Evolutionary conservation across 2,329 filamentous ascomycete genomes (phyloP), one percentile per base, ranked within the genome.

Genomic region (Botrytis hyacinthi): DNA sequence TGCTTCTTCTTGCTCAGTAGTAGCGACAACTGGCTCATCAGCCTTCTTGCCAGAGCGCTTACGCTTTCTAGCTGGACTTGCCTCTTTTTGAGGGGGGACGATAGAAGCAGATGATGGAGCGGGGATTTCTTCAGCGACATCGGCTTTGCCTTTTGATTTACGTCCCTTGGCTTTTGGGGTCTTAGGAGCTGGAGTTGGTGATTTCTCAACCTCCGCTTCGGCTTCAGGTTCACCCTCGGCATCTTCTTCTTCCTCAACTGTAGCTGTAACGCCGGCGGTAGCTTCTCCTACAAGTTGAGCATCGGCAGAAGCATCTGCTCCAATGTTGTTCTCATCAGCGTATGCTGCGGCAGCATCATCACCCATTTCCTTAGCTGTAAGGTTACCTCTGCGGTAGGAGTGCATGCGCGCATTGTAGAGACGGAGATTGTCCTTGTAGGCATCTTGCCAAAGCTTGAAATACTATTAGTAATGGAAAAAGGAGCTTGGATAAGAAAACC

Each of bases 371-470:
- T 89, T 88, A 76, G 89, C 89, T 9, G 84, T 80, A 7, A 81
- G 79, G 83, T 90, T 91, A 76, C 87, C 88, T 48, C 82, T 81
- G 85, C 90, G 90, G 84, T 91, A 91, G 2, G 88, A 89, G 81
- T 90, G 87, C 42, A 90, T 88, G 73, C 88, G 87, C 18, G 89
- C 89, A 76, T 91, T 89, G 84, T 91, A 91, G 68, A 91, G 84
- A 46, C 88, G 87, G 68, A 91, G 85, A 81, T 91, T 91, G 83
- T 90, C 90, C 83, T 90, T 88, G 82, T 91, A 91, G 9, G 88
- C 89, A 73, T 88, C 87, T 82, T 90, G 89, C 89, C 89, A 91
- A 75, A 81, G 78, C 80, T 81, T 73, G 44, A 44, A 46, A 16
- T n/a, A 74, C 46, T 8, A 60, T 67, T 65, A 71, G 54, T 9